Conservation (phyloP, 2,329 filamentous ascomycete genomes). For the Talaromyces atroroseus region DNA sequence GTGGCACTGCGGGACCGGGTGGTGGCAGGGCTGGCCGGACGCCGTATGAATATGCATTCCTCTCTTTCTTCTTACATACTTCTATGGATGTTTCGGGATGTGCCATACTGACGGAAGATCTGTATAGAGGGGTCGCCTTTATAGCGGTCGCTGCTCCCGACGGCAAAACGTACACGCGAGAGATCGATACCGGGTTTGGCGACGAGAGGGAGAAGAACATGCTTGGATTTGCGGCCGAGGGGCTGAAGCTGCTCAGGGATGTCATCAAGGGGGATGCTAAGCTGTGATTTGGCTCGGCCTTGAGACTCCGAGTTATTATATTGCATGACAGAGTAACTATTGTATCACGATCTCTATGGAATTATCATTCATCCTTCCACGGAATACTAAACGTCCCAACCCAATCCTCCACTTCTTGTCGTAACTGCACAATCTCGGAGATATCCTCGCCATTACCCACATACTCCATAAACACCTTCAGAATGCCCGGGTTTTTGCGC, state of each 20-base stretch:
- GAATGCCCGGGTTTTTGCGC: slow-evolving; percentile 94
- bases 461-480: slow-evolving; percentile 96
- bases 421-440: slow-evolving; percentile 74
- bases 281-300: background rate
- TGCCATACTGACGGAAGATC: background rate
- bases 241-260: slow-evolving; percentile 52
- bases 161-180: slow-evolving; percentile 46
- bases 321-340: no score
- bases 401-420: slow-evolving; percentile 87
- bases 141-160: slow-evolving; percentile 53
- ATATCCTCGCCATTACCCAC: slow-evolving; percentile 74
- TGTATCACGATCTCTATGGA: no score
- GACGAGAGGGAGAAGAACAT: slow-evolving; percentile 56
- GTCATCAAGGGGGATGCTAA: slow-evolving; percentile 41
- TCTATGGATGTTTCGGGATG: no score
- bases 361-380: slow-evolving; percentile 53
- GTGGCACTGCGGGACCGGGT: slow-evolving; percentile 60
- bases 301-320: no score
- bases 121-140: slow-evolving; percentile 3
- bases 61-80: background rate
- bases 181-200: slow-evolving; percentile 52
- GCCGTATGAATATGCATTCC: slow-evolving; percentile 38
- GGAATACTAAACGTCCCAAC: slow-evolving; percentile 87
- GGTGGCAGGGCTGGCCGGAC: slow-evolving; percentile 51
- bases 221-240: slow-evolving; percentile 57